These are phyloP conservation scores for Kalanchoe fedtschenkoi DNA, from an alignment of 164 flowering plant species.

Conservation along the genomic window DNA sequence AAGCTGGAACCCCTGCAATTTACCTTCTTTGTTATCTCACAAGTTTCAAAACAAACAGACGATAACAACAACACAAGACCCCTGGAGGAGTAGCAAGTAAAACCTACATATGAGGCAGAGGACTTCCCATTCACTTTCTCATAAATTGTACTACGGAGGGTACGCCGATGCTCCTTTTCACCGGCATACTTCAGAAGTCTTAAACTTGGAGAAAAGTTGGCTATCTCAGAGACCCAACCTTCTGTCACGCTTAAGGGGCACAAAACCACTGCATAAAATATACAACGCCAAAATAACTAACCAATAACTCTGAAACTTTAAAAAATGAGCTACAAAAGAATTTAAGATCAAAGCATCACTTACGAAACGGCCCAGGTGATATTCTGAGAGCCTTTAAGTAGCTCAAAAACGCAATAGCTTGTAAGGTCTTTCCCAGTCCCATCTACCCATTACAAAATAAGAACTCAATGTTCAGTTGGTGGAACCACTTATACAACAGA, in stretches of 20 bases:
- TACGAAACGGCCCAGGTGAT: slow-evolving; percentile 73
- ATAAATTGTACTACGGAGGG: slow-evolving; percentile 27
- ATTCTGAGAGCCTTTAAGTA: slow-evolving; percentile 50
- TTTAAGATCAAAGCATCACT: slow-evolving; percentile 20
- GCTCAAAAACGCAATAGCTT: slow-evolving; percentile 72
- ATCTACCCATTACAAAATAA: slow-evolving; percentile 40
- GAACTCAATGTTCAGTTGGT: neutral
- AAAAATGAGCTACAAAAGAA: neutral
- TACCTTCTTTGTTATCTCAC: neutral
- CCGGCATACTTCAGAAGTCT: slow-evolving; percentile 45
- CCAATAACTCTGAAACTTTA: neutral
- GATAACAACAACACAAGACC: neutral
- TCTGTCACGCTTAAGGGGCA: slow-evolving; percentile 94
- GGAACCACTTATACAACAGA: neutral
- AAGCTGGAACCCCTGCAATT: slow-evolving; percentile 32
- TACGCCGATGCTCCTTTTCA: slow-evolving; percentile 50
- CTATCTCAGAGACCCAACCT: slow-evolving; percentile 73
- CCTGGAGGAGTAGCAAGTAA: neutral
- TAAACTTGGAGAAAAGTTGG: slow-evolving; percentile 10
- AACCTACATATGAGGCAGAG: slow-evolving; percentile 1
- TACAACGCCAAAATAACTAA: neutral
- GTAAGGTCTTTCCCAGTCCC: slow-evolving; percentile 97
- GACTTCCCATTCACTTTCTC: slow-evolving; percentile 7
- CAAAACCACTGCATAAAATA: slow-evolving; percentile 54
- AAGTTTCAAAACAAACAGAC: neutral